These are phyloP conservation scores for Guadua angustifolia DNA, from an alignment of 176 grass and related monocot genomes.

Conservation along the genomic window DNA sequence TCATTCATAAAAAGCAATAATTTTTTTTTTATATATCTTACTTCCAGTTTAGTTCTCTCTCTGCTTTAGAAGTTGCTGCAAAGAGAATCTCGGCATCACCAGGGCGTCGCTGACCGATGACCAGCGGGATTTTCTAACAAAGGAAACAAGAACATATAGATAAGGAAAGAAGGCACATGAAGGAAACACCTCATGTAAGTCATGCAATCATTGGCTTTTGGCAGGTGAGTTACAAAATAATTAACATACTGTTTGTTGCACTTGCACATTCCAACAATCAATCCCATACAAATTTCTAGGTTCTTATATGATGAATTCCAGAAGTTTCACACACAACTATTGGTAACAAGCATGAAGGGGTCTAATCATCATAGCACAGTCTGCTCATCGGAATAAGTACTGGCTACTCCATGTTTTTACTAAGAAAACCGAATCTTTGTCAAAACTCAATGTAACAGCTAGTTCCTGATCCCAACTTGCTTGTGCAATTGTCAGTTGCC, in stretches of 20 bases:
- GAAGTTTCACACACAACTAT: no score
- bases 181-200: background rate
- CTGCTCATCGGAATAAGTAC: background rate
- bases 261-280: conserved; percentile 6
- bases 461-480: conserved; percentile 1
- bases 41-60: conserved; percentile 91
- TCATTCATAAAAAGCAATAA: background rate
- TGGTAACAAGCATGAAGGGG: no score
- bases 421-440: conserved; percentile 16
- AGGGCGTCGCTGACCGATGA: conserved; percentile 71
- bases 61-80: conserved; percentile 81
- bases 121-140: conserved; percentile 85
- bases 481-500: background rate
- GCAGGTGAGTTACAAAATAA: background rate
- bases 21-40: conserved; percentile 46
- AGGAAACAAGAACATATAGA: background rate
- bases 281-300: no score
- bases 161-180: conserved; percentile 19
- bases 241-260: background rate
- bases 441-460: background rate
- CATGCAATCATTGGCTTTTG: conserved; percentile 14
- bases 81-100: conserved; percentile 96
- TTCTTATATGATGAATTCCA: no score
- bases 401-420: background rate
- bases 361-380: no score